Conservation (phyloP, 768 basidiomycete genomes). For the Suillus subalutaceus region DNA sequence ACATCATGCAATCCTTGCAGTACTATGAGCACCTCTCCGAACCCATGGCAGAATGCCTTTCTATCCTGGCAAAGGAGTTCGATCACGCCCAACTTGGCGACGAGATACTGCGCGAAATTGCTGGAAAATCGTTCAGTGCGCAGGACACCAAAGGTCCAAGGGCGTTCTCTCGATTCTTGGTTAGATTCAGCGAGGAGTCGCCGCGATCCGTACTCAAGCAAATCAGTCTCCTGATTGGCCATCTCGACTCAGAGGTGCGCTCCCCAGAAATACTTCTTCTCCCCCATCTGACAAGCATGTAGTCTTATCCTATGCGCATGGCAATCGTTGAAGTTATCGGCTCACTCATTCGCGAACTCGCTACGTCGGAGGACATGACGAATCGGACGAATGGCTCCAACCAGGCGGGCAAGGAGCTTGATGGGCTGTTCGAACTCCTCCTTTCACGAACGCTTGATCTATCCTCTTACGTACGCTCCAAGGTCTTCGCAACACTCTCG, state of each 20-base stretch:
- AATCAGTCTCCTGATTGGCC: constrained; percentile 78
- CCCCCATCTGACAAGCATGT: constrained; percentile 4
- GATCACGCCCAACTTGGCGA: constrained; percentile 90
- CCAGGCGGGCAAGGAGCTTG: constrained; percentile 68
- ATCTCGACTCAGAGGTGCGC: constrained; percentile 89
- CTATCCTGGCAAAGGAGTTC: constrained; percentile 79
- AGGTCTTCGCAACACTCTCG: constrained; percentile 76
- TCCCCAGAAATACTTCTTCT: neutral
- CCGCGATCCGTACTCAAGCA: constrained; percentile 88
- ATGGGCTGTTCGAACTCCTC: constrained; percentile 79
- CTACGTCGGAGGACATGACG: constrained; percentile 51
- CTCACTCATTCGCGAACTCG: constrained; percentile 80
- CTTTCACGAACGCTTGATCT: constrained; percentile 87
- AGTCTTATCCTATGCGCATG: constrained; percentile 97
- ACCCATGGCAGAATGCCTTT: constrained; percentile 89
- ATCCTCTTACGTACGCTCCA: constrained; percentile 89
- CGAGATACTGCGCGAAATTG: constrained; percentile 88
- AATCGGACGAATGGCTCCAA: constrained; percentile 39
- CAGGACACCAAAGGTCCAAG: constrained; percentile 89
- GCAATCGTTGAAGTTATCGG: constrained; percentile 92
- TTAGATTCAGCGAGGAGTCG: constrained; percentile 76
- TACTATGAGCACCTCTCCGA: constrained; percentile 95
- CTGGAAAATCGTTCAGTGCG: constrained; percentile 71
- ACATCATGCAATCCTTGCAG: constrained; percentile 88
- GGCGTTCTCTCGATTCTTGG: constrained; percentile 82